Evolutionary conservation across 73 alveolate genomes (phyloP).

Genomic region (Blepharisma stoltei): DNA sequence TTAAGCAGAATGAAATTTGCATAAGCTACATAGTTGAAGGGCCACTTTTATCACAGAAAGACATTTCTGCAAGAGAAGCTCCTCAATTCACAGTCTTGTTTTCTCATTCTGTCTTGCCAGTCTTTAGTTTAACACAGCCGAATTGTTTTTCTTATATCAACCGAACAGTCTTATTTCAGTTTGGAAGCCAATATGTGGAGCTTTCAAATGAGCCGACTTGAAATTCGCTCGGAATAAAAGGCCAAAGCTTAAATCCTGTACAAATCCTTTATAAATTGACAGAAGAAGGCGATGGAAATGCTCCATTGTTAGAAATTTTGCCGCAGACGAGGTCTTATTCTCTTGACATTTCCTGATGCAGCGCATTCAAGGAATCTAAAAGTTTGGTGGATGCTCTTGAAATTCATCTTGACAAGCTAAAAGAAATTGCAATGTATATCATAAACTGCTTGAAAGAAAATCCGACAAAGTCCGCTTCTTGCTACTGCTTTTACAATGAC

Average conservation of each 20-base stretch:
- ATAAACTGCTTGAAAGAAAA: not conserved
- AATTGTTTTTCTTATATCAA: not conserved
- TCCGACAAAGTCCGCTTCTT: slow-evolving; percentile 13
- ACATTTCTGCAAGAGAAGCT: not conserved
- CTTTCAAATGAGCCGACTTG: not conserved
- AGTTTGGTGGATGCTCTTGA: not conserved
- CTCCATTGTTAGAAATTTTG: not conserved
- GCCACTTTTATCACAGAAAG: slow-evolving; percentile 20
- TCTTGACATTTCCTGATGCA: slow-evolving; percentile 3
- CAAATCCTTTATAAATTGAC: not conserved
- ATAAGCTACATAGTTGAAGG: not conserved
- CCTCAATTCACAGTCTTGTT: not conserved
- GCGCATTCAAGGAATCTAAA: not conserved
- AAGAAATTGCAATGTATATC: not conserved
- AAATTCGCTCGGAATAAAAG: not conserved
- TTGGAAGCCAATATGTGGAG: not conserved
- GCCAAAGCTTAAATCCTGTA: not conserved
- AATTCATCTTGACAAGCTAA: not conserved
- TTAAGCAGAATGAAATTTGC: not conserved
- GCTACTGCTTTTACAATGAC: not conserved
- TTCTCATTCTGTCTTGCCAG: not conserved
- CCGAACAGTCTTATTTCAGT: not conserved
- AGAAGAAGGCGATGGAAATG: slow-evolving; percentile 1
- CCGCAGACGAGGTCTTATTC: not conserved
- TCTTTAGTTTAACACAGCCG: not conserved